phyloP scores from a whole-genome alignment of 1,139 yeast genomes.

The Zhuliangozyma parablackwelliae region DNA sequence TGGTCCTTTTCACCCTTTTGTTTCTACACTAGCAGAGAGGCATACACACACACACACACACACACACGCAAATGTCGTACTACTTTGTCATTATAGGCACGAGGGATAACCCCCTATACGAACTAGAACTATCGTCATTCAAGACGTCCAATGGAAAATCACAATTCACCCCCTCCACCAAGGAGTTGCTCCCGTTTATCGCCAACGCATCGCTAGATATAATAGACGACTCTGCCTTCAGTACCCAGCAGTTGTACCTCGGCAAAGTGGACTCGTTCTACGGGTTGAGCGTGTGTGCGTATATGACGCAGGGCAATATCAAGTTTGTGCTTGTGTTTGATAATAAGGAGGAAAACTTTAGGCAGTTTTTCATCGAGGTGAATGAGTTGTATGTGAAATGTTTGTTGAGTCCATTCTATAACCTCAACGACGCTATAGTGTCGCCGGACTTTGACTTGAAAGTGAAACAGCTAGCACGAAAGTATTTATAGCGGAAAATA shows the following conservation, averaged over 20 bases:
- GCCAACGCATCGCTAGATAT: slow-evolving; percentile 85
- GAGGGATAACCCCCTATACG: slow-evolving; percentile 80
- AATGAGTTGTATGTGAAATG: slow-evolving; percentile 88
- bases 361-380: slow-evolving; percentile 78
- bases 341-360: slow-evolving; percentile 63
- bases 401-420: slow-evolving; percentile 81
- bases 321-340: slow-evolving; percentile 80
- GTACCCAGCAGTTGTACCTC: slow-evolving; percentile 56
- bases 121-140: slow-evolving; percentile 78
- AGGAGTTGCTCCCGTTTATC: slow-evolving; percentile 82
- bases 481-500: slow-evolving; percentile 49
- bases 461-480: slow-evolving; percentile 68
- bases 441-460: slow-evolving; percentile 74
- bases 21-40: too few species aligned
- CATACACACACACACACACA: too few species aligned
- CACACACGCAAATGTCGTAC: slow-evolving; percentile 44
- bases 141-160: slow-evolving; percentile 46
- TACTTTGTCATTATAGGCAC: slow-evolving; percentile 88
- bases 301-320: slow-evolving; percentile 82
- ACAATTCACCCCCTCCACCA: slow-evolving; percentile 64
- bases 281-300: slow-evolving; percentile 75
- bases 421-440: slow-evolving; percentile 67
- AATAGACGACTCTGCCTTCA: slow-evolving; percentile 87
- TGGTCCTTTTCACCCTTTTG: too few species aligned
- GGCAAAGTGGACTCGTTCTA: slow-evolving; percentile 84